phyloP scores from a whole-genome alignment of 352 stramenopile genomes.

The Blastocystis sp. region DNA sequence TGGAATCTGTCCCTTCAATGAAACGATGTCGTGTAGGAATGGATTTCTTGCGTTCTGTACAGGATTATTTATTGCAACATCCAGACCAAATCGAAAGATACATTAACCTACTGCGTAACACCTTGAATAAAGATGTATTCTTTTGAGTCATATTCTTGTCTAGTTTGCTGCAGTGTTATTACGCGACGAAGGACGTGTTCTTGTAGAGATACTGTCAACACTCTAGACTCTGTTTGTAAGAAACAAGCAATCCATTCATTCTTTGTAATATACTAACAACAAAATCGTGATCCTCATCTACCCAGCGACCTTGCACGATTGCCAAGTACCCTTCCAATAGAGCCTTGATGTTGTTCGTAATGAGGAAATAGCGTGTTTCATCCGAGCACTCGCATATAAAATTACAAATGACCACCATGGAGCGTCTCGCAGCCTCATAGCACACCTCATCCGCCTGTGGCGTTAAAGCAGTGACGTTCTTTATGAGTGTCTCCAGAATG shows the following conservation, averaged over 20 bases:
- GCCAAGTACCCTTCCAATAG: conserved; percentile 10
- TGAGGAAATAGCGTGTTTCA: neutral
- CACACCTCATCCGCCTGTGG: neutral
- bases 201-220: neutral
- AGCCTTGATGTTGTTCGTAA: neutral
- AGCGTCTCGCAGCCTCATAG: conserved; percentile 29
- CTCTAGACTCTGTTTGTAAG: neutral
- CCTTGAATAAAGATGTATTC: neutral
- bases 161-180: no score
- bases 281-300: conserved; percentile 27
- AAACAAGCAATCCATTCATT: neutral
- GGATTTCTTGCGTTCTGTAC: neutral
- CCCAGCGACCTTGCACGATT: conserved; percentile 7
- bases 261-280: neutral
- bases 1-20: neutral
- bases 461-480: neutral
- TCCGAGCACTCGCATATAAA: conserved; percentile 51
- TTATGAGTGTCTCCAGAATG: neutral
- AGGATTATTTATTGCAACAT: neutral
- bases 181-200: no score
- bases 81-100: neutral
- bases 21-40: neutral
- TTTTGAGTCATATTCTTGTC: no score
- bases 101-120: neutral
- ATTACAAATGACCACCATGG: conserved; percentile 53